Percentiles rank a stretch among this genome's conserved stretches.
Conservation (phyloP, 768 basidiomycete genomes). For the Tricholoma terreum region DNA sequence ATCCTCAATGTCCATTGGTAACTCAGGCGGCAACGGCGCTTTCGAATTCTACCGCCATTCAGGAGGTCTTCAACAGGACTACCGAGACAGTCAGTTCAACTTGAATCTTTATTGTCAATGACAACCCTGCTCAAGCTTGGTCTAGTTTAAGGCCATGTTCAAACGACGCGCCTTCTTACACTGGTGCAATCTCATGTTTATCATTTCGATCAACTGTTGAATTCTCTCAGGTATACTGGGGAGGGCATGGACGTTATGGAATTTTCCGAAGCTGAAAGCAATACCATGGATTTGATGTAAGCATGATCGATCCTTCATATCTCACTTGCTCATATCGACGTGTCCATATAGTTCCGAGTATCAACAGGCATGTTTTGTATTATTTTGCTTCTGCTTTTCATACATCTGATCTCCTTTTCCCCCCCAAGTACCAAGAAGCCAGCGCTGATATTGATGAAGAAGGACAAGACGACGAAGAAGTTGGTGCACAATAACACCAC, state of each 20-base stretch:
- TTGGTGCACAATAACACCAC: conserved; percentile 15
- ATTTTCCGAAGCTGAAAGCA: conserved; percentile 87
- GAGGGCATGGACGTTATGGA: conserved; percentile 91
- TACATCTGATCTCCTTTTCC: neutral
- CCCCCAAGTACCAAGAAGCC: conserved; percentile 59
- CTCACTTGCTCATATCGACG: neutral
- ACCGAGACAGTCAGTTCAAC: conserved; percentile 47
- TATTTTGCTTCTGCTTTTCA: neutral
- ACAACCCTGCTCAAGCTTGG: neutral
- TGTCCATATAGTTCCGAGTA: conserved; percentile 69
- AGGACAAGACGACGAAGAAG: conserved; percentile 32
- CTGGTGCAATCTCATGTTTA: conserved; percentile 42
- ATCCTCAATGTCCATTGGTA: conserved; percentile 11
- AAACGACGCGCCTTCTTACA: conserved; percentile 84
- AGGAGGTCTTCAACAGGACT: conserved; percentile 81
- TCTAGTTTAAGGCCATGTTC: conserved; percentile 76
- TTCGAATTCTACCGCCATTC: conserved; percentile 78
- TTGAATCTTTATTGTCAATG: neutral
- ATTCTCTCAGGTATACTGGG: conserved; percentile 60
- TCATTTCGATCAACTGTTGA: neutral
- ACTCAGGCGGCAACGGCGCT: conserved; percentile 64
- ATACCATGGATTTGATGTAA: conserved; percentile 76
- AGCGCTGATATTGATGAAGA: conserved; percentile 41
- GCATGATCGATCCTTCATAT: conserved; percentile 25
- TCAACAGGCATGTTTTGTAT: conserved; percentile 58